Evolutionary conservation across 306 rosid genomes (phyloP).

Genomic region (Rubus parviflorus): DNA sequence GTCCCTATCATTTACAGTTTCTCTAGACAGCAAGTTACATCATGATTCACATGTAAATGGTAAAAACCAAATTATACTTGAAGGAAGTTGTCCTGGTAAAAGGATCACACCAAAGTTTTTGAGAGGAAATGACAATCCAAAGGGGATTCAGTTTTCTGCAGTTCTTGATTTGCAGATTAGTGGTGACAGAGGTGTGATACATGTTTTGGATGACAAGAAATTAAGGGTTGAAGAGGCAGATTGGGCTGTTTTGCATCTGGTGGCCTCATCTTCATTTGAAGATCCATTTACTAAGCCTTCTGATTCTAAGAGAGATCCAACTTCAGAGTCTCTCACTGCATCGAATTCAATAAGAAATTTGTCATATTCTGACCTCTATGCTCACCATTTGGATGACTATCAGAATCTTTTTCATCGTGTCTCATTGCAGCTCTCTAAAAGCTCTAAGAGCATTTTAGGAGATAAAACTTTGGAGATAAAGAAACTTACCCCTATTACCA

Average conservation of each 20-base stretch:
- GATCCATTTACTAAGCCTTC: slow-evolving; percentile 76
- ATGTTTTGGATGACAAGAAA: slow-evolving; percentile 62
- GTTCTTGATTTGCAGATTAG: slow-evolving; percentile 79
- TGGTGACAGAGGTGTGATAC: slow-evolving; percentile 54
- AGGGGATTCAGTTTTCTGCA: slow-evolving; percentile 77
- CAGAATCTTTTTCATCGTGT: slow-evolving; percentile 83
- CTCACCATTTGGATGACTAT: slow-evolving; percentile 74
- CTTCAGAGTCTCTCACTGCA: slow-evolving; percentile 55
- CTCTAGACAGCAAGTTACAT: slow-evolving; percentile 71
- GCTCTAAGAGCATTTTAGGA: slow-evolving; percentile 40
- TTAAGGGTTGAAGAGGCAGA: slow-evolving; percentile 72
- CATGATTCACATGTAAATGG: slow-evolving; percentile 49
- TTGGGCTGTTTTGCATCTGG: slow-evolving; percentile 68
- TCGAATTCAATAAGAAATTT: slow-evolving; percentile 44
- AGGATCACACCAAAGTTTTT: slow-evolving; percentile 44
- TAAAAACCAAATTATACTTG: slow-evolving; percentile 57
- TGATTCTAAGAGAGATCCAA: slow-evolving; percentile 75
- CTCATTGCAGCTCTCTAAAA: slow-evolving; percentile 77
- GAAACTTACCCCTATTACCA: slow-evolving; percentile 26
- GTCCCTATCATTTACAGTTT: slow-evolving; percentile 67
- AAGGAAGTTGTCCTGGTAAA: slow-evolving; percentile 72
- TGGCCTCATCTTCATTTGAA: slow-evolving; percentile 76
- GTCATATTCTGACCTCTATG: slow-evolving; percentile 65
- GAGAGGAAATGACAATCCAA: slow-evolving; percentile 35
- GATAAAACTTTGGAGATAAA: slow-evolving; percentile 24